Base-by-base conservation (phyloP, 179 eudicot species). In the Heliamphora pulchella region DNA sequence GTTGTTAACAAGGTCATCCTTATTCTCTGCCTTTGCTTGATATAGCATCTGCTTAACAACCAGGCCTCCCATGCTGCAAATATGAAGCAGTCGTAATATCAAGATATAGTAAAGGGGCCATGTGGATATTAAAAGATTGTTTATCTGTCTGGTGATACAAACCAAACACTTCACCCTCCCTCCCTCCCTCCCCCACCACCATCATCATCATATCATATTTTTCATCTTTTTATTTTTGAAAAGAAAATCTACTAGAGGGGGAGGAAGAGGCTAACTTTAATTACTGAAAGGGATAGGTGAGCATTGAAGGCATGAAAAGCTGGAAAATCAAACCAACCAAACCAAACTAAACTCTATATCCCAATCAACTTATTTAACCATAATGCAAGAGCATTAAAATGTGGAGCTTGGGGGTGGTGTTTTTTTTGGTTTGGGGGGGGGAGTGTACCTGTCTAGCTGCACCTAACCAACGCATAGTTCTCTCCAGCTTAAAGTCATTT, bases 21-120 rank as follows among this genome's bases (percentile, higher is more conserved):
- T 88, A 53, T 89, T 88, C 77, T 89, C 88, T 68, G 86, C 83
- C 85, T 88, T 92, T 47, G 99, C 99, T 86, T 96, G 97, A 86
- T 94, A 61, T 55, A 96, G 81, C 88, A 96, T 92, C 89, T 96
- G 97, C 90, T 96, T 96, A 78, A 96, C 99, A 85, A 96, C 98
- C 85, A 96, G 89, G 78, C 99, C 99, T 47, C 99, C 99, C 98
- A 96, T 89, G 88, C 99, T 96, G 97, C 87, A 87, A 64, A 22
- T 55, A 76, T 44, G 13, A 64, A 66, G 50, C 74, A 64, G 22
- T 43, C 11, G 20, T 44, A 64, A 44, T 7, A 77, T 22, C 65
- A 77, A 71, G 39, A 63, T 22, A 54, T 69, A 75, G 43, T 54
- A 3, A 54, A 39, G 11, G 41, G 13, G 39, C 62, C 31, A 31